Evolutionary conservation across 805 yeast species (phyloP).

Genomic region (Starmerella potacharoeniae): DNA sequence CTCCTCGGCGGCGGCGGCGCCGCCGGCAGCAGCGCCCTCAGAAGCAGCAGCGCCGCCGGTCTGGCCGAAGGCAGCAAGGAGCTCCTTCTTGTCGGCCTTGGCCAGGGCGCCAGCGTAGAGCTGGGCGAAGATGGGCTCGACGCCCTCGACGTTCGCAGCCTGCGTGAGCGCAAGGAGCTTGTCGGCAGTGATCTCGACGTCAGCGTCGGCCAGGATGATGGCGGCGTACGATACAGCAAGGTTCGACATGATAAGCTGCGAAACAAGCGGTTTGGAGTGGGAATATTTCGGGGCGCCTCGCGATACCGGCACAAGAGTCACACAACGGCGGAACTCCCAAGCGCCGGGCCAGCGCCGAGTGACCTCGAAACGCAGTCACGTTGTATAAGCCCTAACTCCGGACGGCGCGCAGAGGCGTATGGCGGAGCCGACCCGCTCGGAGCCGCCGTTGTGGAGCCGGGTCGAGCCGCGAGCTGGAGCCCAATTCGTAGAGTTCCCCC

Average conservation of each 20-base stretch:
- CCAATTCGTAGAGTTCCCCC: too few species aligned
- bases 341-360: not conserved
- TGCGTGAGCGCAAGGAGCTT: constrained; percentile 64
- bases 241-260: constrained; percentile 19
- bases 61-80: constrained; percentile 54
- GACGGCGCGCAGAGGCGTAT: too few species aligned
- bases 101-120: constrained; percentile 79
- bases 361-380: not conserved
- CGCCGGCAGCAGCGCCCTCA: constrained; percentile 54
- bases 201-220: constrained; percentile 95
- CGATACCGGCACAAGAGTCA: constrained; percentile 3
- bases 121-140: constrained; percentile 64
- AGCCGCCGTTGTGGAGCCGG: too few species aligned
- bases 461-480: too few species aligned
- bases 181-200: constrained; percentile 81
- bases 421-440: too few species aligned
- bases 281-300: not conserved
- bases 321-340: not conserved
- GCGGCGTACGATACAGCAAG: constrained; percentile 50
- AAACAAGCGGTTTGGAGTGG: not conserved
- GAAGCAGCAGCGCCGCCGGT: constrained; percentile 55
- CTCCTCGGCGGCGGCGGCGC: constrained; percentile 43
- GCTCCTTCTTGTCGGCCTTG: constrained; percentile 74
- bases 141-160: constrained; percentile 64
- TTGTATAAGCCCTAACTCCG: not conserved